phyloP scores from a whole-genome alignment of 371 early-diverging fungal genomes.

The Chytridium lagenaria region DNA sequence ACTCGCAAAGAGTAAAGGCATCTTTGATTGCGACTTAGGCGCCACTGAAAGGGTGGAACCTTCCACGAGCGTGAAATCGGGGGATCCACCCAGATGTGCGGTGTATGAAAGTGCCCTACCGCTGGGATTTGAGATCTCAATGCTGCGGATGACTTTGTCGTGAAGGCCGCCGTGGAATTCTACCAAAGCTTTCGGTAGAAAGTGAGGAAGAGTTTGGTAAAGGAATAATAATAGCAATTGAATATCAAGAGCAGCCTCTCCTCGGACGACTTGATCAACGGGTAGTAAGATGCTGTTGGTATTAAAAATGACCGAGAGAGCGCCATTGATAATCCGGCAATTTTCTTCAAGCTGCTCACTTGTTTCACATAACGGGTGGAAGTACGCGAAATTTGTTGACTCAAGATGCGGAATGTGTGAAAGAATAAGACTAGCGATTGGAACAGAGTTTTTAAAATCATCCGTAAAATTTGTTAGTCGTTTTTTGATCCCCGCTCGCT shows the following conservation, averaged over 20 bases:
- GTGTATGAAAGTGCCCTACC: slow-evolving; percentile 35
- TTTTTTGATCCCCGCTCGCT: slow-evolving; percentile 35
- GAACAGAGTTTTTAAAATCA: slow-evolving; percentile 41
- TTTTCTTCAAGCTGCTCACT: slow-evolving; percentile 38
- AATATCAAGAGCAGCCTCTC: slow-evolving; percentile 34
- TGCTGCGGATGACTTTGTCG: slow-evolving; percentile 34
- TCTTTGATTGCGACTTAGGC: slow-evolving; percentile 25
- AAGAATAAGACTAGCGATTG: slow-evolving; percentile 42
- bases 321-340: slow-evolving; percentile 22
- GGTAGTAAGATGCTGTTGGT: slow-evolving; percentile 5
- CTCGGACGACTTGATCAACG: slow-evolving; percentile 20
- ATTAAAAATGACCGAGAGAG: slow-evolving; percentile 36
- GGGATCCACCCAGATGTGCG: slow-evolving; percentile 36
- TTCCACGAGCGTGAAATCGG: slow-evolving; percentile 37
- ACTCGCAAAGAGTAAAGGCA: slow-evolving; percentile 44
- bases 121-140: slow-evolving; percentile 52
- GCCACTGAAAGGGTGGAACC: background rate
- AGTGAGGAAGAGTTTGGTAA: slow-evolving; percentile 54
- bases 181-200: slow-evolving; percentile 43
- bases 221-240: slow-evolving; percentile 50
- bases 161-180: slow-evolving; percentile 51
- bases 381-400: slow-evolving; percentile 26
- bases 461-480: slow-evolving; percentile 40
- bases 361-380: slow-evolving; percentile 24
- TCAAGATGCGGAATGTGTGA: slow-evolving; percentile 42